Evolutionary conservation across 2,329 filamentous ascomycete genomes (phyloP).

Genomic region (Aotearoamyces nothofagi): DNA sequence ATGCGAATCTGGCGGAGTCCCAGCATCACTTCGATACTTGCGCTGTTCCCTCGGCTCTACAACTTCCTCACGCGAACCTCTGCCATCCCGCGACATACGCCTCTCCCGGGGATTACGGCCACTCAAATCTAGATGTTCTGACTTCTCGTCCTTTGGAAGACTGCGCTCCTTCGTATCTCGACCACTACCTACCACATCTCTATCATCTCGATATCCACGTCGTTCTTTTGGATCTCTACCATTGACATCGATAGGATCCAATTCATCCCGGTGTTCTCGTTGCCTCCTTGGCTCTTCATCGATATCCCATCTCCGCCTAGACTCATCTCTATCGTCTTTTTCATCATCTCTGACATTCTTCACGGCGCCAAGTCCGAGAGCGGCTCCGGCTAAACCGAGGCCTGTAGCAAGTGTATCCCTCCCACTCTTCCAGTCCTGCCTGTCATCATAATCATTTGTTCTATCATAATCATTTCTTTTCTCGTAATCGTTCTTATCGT

Average conservation of each 20-base stretch:
- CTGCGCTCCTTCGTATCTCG: conserved; percentile 2
- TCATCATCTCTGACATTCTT: conserved; percentile 10
- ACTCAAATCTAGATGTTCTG: conserved; percentile 13
- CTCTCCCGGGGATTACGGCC: conserved; percentile 31
- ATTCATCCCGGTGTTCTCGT: conserved; percentile 10
- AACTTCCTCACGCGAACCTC: conserved; percentile 3
- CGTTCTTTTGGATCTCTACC: conserved; percentile 10
- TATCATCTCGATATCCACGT: conserved; percentile 2
- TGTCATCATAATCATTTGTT: conserved; percentile 5
- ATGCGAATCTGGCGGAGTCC: conserved; percentile 6
- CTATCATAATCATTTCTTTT: conserved; percentile 1
- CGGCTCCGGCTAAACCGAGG: conserved; percentile 18
- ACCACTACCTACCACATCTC: conserved; percentile 1
- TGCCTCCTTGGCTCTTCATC: conserved; percentile 13
- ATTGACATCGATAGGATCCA: conserved; percentile 8
- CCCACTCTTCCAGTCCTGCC: conserved; percentile 11
- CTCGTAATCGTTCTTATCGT: conserved; percentile 2
- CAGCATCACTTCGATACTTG: background rate
- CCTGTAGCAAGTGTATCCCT: conserved; percentile 17
- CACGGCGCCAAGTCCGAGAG: conserved; percentile 16
- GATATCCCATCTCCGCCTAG: background rate
- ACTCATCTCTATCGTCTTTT: conserved; percentile 1
- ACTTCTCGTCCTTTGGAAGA: conserved; percentile 1
- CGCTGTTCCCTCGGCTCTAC: background rate
- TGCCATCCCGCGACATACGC: conserved; percentile 18